Evolutionary conservation across 352 stramenopile species (phyloP).

Genomic region (Pythium rishiriense): DNA sequence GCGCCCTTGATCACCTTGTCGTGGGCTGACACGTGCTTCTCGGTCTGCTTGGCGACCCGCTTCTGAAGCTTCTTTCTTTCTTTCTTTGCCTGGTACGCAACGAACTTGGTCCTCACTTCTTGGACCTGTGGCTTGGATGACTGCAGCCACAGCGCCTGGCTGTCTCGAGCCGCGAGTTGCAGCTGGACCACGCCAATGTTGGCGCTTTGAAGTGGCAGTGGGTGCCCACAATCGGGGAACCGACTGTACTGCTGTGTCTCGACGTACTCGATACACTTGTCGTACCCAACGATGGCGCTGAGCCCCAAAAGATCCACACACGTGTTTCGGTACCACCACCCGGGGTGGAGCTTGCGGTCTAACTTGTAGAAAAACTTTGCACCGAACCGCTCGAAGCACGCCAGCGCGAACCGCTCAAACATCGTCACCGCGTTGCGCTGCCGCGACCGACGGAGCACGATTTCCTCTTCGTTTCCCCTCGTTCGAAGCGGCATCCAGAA

Average conservation of each 20-base stretch:
- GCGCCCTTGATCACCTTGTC: not conserved
- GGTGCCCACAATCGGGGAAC: slow-evolving; percentile 48
- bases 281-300: slow-evolving; percentile 23
- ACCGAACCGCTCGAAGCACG: slow-evolving; percentile 36
- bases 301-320: slow-evolving; percentile 33
- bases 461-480: slow-evolving; percentile 16
- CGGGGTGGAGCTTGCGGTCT: slow-evolving; percentile 41
- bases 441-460: slow-evolving; percentile 30
- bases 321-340: slow-evolving; percentile 53
- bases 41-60: not conserved
- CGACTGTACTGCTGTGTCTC: slow-evolving; percentile 31
- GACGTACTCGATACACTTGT: slow-evolving; percentile 40
- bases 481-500: slow-evolving; percentile 42
- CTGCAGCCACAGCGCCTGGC: slow-evolving; percentile 16
- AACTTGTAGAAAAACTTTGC: slow-evolving; percentile 46
- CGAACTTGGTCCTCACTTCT: not conserved
- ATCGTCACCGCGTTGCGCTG: slow-evolving; percentile 35
- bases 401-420: slow-evolving; percentile 39
- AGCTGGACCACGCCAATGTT: slow-evolving; percentile 32
- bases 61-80: slow-evolving; percentile 3
- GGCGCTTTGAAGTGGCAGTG: slow-evolving; percentile 34
- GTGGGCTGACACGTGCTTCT: not conserved
- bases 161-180: slow-evolving; percentile 3
- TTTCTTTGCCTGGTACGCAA: slow-evolving; percentile 5
- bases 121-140: not conserved